Evolutionary conservation across 768 basidiomycete species (phyloP).

Genomic region (Mycena chlorophos): DNA sequence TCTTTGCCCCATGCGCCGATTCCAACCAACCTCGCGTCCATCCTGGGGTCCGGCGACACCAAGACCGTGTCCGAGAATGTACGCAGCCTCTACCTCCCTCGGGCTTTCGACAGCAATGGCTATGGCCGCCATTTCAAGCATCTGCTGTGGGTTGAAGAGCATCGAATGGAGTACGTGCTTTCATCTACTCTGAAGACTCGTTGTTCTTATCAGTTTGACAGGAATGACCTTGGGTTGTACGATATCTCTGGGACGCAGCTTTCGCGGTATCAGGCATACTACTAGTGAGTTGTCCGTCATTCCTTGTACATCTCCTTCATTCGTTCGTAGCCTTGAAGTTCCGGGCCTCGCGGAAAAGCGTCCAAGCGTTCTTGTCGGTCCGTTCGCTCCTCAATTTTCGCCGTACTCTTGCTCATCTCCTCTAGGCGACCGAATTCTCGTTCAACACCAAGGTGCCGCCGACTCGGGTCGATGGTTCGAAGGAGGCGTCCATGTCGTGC

Average conservation of each 20-base stretch:
- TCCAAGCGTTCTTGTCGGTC: slow-evolving; percentile 57
- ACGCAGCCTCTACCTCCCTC: slow-evolving; percentile 41
- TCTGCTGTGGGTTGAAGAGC: slow-evolving; percentile 59
- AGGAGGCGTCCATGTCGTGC: slow-evolving; percentile 58
- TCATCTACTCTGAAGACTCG: background rate
- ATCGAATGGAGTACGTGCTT: slow-evolving; percentile 35
- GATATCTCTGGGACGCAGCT: slow-evolving; percentile 39
- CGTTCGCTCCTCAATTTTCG: slow-evolving; percentile 18
- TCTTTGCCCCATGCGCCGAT: slow-evolving; percentile 41
- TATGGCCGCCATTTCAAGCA: slow-evolving; percentile 51
- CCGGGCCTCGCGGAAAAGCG: slow-evolving; percentile 60
- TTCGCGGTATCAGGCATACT: slow-evolving; percentile 29
- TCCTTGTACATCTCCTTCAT: background rate
- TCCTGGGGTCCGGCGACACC: slow-evolving; percentile 32
- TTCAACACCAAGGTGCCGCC: slow-evolving; percentile 40
- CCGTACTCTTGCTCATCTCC: background rate
- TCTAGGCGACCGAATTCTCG: slow-evolving; percentile 55
- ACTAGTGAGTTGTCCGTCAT: slow-evolving; percentile 35
- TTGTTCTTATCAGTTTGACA: slow-evolving; percentile 22
- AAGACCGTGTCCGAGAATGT: slow-evolving; percentile 34
- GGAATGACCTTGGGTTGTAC: slow-evolving; percentile 40
- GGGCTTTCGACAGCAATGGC: slow-evolving; percentile 33
- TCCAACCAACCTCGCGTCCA: slow-evolving; percentile 33
- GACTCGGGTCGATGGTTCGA: slow-evolving; percentile 53
- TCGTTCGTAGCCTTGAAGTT: slow-evolving; percentile 36